phyloP scores from a whole-genome alignment of 176 grass and related monocot genomes.

The Chrysopogon serrulatus region DNA sequence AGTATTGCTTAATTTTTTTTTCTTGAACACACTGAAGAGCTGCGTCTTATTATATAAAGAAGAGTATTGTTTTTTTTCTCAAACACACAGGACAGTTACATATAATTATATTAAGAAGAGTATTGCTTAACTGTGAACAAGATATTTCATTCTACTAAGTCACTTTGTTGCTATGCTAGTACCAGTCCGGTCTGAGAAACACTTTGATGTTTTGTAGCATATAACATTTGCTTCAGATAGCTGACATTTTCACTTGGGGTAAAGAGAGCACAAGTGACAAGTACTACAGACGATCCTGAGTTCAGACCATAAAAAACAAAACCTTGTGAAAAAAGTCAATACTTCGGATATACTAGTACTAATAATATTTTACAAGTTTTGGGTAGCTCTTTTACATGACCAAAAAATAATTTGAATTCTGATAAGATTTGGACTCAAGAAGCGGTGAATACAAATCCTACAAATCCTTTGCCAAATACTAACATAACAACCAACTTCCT shows the following conservation, averaged over 20 bases:
- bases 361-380: neutral
- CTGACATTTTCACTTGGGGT: neutral
- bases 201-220: neutral
- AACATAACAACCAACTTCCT: neutral
- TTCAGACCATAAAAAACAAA: neutral
- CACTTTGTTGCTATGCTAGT: neutral
- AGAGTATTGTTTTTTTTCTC: too few relatives aligned
- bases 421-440: neutral
- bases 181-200: neutral
- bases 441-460: neutral
- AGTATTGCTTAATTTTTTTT: too few relatives aligned
- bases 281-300: neutral
- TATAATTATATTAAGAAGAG: too few relatives aligned
- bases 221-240: too few relatives aligned
- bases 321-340: neutral
- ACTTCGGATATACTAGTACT: neutral
- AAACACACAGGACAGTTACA: too few relatives aligned
- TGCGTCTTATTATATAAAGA: too few relatives aligned
- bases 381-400: neutral
- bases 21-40: too few relatives aligned
- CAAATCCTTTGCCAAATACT: too few relatives aligned
- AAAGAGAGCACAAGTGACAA: neutral
- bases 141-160: neutral
- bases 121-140: conserved; percentile 1
- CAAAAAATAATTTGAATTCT: neutral